Evolutionary conservation across 2,329 filamentous ascomycete genomes (phyloP).

Genomic region (Huntiella decipiens): DNA sequence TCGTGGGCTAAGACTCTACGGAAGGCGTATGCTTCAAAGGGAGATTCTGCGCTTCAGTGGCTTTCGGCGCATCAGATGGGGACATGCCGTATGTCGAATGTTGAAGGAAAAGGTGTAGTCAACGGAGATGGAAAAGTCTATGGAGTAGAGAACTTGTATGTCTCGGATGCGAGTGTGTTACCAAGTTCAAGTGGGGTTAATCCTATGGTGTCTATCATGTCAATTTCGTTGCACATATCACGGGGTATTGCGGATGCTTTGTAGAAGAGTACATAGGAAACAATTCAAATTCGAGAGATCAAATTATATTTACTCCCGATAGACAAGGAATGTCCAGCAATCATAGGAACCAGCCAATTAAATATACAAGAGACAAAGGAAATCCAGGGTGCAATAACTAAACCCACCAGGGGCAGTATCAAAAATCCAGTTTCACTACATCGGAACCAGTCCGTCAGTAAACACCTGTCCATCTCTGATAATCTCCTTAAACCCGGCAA

Average conservation of each 20-base stretch:
- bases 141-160: slow-evolving; percentile 45
- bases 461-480: no score
- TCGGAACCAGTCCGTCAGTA: no score
- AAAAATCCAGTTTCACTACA: no score
- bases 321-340: neutral
- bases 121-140: slow-evolving; percentile 42
- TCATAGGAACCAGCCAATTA: no score
- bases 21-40: slow-evolving; percentile 8
- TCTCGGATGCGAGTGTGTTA: slow-evolving; percentile 59
- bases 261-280: no score
- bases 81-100: slow-evolving; percentile 49
- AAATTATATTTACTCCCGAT: no score
- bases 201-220: slow-evolving; percentile 65
- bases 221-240: slow-evolving; percentile 46
- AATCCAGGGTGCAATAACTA: no score
- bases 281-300: slow-evolving; percentile 6
- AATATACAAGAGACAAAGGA: no score
- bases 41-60: slow-evolving; percentile 33
- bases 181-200: slow-evolving; percentile 63
- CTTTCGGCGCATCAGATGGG: slow-evolving; percentile 70
- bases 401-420: no score
- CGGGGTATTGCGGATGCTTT: slow-evolving; percentile 24
- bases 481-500: no score
- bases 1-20: slow-evolving; percentile 26
- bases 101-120: slow-evolving; percentile 34